These are phyloP conservation scores for Carex littledalei DNA, from an alignment of 176 grass and related monocot genomes.

Conservation along the genomic window DNA sequence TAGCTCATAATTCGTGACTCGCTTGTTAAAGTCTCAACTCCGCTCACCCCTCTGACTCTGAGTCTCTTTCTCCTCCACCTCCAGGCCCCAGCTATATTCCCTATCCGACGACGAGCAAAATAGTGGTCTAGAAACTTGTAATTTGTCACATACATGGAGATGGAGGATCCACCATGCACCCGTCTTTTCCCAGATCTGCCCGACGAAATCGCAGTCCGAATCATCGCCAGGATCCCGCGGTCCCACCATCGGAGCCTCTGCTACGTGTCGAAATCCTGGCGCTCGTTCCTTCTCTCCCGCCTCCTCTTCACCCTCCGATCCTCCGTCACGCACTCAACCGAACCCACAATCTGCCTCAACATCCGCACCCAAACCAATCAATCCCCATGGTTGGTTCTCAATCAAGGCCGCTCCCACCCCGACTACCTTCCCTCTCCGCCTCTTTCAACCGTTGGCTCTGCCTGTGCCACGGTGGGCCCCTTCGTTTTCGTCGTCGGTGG, in stretches of 20 bases:
- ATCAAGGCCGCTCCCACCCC: constrained; percentile 32
- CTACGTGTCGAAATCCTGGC: constrained; percentile 61
- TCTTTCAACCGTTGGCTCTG: constrained; percentile 35
- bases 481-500: constrained; percentile 72
- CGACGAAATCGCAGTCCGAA: constrained; percentile 58
- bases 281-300: constrained; percentile 42
- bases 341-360: constrained; percentile 52
- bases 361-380: constrained; percentile 41
- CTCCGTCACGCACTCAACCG: constrained; percentile 24
- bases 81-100: not conserved
- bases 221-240: constrained; percentile 62
- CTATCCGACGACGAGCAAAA: not conserved
- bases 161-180: not conserved
- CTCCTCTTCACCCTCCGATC: constrained; percentile 44
- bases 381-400: constrained; percentile 50
- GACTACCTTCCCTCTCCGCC: constrained; percentile 35
- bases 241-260: constrained; percentile 34
- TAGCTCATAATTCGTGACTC: too few species aligned
- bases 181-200: constrained; percentile 60
- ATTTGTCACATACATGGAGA: not conserved
- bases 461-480: constrained; percentile 30
- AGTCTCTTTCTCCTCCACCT: not conserved
- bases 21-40: not conserved
- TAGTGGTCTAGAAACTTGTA: not conserved
- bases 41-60: too few species aligned